A percentile compares a stretch with the other conserved stretches of the same genome.
Conservation (phyloP, 164 flowering plant genomes). For the Nymphaea colorata region DNA sequence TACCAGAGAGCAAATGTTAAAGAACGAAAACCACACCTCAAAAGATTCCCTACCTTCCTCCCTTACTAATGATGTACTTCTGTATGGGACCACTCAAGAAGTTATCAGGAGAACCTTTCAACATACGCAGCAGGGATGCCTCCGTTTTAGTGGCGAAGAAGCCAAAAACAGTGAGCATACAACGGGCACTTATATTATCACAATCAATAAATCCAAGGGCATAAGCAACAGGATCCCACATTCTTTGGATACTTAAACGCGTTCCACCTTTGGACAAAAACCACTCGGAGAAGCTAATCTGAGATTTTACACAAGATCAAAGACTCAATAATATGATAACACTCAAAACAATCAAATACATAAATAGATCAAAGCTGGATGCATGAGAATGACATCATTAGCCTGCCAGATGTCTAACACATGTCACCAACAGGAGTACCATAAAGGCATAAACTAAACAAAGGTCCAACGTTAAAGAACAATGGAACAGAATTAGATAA, state of each 20-base stretch:
- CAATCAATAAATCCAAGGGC: slow-evolving; percentile 98
- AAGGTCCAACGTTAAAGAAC: no score
- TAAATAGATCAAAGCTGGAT: neutral
- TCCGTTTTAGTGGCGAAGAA: slow-evolving; percentile 98
- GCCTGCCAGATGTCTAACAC: neutral
- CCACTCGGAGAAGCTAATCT: slow-evolving; percentile 97
- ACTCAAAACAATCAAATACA: neutral
- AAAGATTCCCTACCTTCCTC: slow-evolving; percentile 61
- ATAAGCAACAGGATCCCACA: slow-evolving; percentile 99
- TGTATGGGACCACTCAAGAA: slow-evolving; percentile 95
- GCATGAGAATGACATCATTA: neutral
- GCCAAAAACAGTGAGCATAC: slow-evolving; percentile 96
- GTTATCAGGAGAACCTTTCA: slow-evolving; percentile 96
- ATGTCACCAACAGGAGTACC: neutral
- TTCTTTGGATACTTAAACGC: slow-evolving; percentile 79
- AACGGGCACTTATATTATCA: slow-evolving; percentile 97
- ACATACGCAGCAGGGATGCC: slow-evolving; percentile 95
- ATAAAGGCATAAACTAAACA: no score
- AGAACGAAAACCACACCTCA: no score
- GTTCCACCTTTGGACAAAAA: slow-evolving; percentile 96
- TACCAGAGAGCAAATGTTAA: slow-evolving; percentile 5
- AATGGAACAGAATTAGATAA: no score
- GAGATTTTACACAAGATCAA: slow-evolving; percentile 7
- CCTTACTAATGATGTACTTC: slow-evolving; percentile 74
- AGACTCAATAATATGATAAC: slow-evolving; percentile 6